Evolutionary conservation across 2,329 filamentous ascomycete genomes (phyloP), one percentile per base, ranked within the genome.

Genomic region (Thyridium curvatum): DNA sequence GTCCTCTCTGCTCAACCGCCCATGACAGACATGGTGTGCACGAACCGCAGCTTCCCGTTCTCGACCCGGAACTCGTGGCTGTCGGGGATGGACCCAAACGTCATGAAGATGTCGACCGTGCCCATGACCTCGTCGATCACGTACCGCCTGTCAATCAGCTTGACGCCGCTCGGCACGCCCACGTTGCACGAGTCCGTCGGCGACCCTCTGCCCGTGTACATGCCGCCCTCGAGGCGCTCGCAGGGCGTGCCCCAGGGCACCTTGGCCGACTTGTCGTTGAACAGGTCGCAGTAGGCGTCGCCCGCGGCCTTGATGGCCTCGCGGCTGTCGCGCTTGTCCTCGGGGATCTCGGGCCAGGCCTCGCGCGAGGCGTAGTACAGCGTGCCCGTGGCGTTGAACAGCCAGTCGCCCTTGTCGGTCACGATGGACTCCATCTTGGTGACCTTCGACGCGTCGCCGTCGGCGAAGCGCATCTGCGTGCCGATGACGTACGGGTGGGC

Each of bases 191-290:
- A 44, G 28, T 58, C 53, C 13, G 40, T 55, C 3, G 48, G 44
- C 17, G 49, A 47, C 10, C 56, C 56, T 8, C 40, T 48, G 6
- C 56, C 56, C 9, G 59, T 56, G 43, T 64, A 62, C 18, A 44
- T 21, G 3, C 60, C 60, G 7, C 61, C 61, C 45, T 65, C 61
- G 15, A 64, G 52, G 12, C 61, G 49, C 1, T 55, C 58, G 38
- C 61, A 65, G 2, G 61, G 60, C 10, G 38, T 41, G 12, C 60
- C 61, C 60, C 60, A 65, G 10, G 61, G 61, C 10, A 65, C 61
- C 26, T 44, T 47, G 16, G 61, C 59, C 18, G 42, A 52, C 51
- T 59, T 61, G 46, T 63, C 52, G 39, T 52, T 52, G 42, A 63
- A 64, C 34, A 62, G 46, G 36, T 64, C 56, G 21, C 57, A 50